Conservation (phyloP, 2,329 filamentous ascomycete species). For the Pseudogymnoascus sp. region DNA sequence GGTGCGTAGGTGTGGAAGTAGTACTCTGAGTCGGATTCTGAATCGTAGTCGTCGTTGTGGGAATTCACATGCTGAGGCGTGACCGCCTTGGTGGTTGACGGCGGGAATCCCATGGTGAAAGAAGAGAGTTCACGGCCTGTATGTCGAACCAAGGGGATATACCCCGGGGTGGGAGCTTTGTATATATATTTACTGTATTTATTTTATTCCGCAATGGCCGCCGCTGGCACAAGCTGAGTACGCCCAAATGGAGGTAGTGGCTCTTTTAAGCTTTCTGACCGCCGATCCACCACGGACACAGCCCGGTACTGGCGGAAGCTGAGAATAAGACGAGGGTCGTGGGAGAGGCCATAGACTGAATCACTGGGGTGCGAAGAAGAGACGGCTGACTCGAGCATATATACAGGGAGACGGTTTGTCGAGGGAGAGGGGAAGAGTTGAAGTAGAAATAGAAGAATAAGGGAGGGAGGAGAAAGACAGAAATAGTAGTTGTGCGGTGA, state of each 20-base stretch:
- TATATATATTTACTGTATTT: not conserved
- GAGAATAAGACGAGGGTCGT: not conserved
- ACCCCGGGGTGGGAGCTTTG: not conserved
- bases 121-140: not conserved
- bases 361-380: not conserved
- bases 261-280: constrained; percentile 1
- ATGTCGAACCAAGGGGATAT: not conserved
- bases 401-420: not conserved
- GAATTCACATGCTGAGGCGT: not conserved
- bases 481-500: constrained; percentile 3
- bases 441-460: not conserved
- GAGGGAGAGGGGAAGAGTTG: not conserved
- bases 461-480: not conserved
- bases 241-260: not conserved
- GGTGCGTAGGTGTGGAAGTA: constrained; percentile 56
- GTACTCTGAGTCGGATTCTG: constrained; percentile 36
- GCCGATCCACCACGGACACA: not conserved
- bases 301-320: not conserved
- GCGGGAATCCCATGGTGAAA: not conserved
- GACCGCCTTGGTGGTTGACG: not conserved
- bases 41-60: not conserved
- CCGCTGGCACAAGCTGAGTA: not conserved
- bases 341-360: constrained; percentile 3
- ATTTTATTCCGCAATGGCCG: constrained; percentile 1
- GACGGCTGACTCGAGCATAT: not conserved